Evolutionary conservation across 2,329 filamentous ascomycete species (phyloP).

Genomic region (Sporothrix pallida): DNA sequence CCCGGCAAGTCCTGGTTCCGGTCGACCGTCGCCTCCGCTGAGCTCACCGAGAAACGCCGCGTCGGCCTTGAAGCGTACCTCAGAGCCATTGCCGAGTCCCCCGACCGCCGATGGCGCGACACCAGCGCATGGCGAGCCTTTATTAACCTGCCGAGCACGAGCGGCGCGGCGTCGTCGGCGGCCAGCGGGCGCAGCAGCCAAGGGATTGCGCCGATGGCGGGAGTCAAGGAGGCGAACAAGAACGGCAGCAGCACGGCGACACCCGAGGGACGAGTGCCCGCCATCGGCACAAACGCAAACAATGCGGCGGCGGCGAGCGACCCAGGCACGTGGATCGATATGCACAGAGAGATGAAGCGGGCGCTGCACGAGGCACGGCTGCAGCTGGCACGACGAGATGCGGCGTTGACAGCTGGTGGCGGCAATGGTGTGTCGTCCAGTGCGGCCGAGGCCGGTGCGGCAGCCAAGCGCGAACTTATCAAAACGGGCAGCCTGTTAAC

Average conservation of each 20-base stretch:
- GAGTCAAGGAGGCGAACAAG: constrained; percentile 30
- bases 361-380: constrained; percentile 70
- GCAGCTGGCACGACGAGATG: constrained; percentile 71
- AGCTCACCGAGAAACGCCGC: constrained; percentile 74
- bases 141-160: constrained; percentile 64
- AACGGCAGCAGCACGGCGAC: constrained; percentile 35
- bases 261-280: constrained; percentile 45
- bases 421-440: constrained; percentile 1
- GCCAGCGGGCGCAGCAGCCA: constrained; percentile 36
- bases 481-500: constrained; percentile 69
- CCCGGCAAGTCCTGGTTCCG: constrained; percentile 80
- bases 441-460: constrained; percentile 67
- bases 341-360: constrained; percentile 74
- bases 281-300: constrained; percentile 47
- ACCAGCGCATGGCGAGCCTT: constrained; percentile 75
- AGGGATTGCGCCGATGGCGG: constrained; percentile 29
- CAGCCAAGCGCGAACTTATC: constrained; percentile 76
- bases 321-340: constrained; percentile 75
- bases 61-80: constrained; percentile 73
- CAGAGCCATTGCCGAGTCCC: constrained; percentile 70
- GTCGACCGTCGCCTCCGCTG: constrained; percentile 70
- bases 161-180: constrained; percentile 33
- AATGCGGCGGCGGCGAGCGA: constrained; percentile 58
- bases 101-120: constrained; percentile 78
- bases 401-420: constrained; percentile 50